Evolutionary conservation across 106 monocot species (phyloP).

Genomic region (Dendrobium officinale): DNA sequence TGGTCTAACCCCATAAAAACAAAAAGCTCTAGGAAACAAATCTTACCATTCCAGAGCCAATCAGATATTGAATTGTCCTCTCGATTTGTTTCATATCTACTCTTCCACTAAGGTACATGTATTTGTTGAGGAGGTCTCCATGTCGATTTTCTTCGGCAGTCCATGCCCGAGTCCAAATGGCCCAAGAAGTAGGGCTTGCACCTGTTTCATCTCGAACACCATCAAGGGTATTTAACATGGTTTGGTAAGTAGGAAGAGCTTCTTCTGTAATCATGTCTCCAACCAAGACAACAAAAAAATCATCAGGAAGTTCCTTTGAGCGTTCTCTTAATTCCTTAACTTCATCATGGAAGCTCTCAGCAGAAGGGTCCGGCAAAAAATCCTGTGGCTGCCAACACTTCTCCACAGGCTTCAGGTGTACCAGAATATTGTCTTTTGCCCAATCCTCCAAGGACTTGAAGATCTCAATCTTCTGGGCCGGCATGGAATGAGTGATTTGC

Average conservation of each 20-base stretch:
- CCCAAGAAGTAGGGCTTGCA: constrained; percentile 58
- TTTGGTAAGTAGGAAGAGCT: constrained; percentile 59
- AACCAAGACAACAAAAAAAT: constrained; percentile 56
- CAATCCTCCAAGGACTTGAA: constrained; percentile 45
- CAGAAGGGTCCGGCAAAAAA: constrained; percentile 43
- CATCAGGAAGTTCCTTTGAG: constrained; percentile 53
- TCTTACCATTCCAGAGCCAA: constrained; percentile 64
- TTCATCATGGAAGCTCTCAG: constrained; percentile 40
- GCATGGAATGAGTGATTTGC: constrained; percentile 61
- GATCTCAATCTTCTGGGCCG: constrained; percentile 49
- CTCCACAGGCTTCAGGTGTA: constrained; percentile 52
- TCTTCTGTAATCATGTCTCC: constrained; percentile 69
- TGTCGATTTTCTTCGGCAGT: constrained; percentile 66
- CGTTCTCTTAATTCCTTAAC: constrained; percentile 40
- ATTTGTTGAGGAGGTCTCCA: constrained; percentile 60
- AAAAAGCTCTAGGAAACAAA: neutral
- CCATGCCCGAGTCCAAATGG: constrained; percentile 60
- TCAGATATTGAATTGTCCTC: constrained; percentile 61
- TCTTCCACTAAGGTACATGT: constrained; percentile 53
- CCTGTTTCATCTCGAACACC: constrained; percentile 57
- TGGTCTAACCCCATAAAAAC: neutral
- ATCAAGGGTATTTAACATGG: constrained; percentile 61
- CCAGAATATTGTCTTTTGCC: constrained; percentile 44
- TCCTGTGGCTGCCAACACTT: constrained; percentile 70
- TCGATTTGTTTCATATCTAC: constrained; percentile 59